A percentile compares a stretch with the other conserved stretches of the same genome.
phyloP scores from a whole-genome alignment of 805 yeast genomes.

The Yarrowia porcina region DNA sequence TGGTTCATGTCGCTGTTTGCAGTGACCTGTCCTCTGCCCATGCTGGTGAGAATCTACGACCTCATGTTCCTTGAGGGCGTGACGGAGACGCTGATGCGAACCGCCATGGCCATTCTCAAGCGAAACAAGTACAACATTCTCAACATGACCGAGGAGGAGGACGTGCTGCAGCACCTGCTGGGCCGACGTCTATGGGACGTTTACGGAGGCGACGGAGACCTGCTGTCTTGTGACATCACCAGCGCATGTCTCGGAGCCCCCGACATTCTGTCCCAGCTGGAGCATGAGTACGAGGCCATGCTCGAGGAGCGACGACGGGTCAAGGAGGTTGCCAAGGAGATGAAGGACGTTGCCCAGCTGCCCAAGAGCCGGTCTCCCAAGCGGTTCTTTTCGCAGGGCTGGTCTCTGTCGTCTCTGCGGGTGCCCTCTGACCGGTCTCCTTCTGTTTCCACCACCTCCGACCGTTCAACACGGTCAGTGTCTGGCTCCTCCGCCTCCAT shows the following conservation, averaged over 20 bases:
- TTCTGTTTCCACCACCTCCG: neutral
- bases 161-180: slow-evolving; percentile 42
- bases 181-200: slow-evolving; percentile 45
- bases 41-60: slow-evolving; percentile 51
- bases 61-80: slow-evolving; percentile 51
- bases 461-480: slow-evolving; percentile 23
- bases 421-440: slow-evolving; percentile 2
- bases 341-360: neutral
- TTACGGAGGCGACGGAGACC: slow-evolving; percentile 41
- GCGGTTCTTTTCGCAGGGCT: slow-evolving; percentile 24
- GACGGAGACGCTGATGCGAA: slow-evolving; percentile 54
- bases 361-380: neutral
- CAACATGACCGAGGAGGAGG: slow-evolving; percentile 42
- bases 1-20: slow-evolving; percentile 65
- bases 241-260: neutral
- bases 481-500: slow-evolving; percentile 11
- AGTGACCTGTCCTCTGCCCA: slow-evolving; percentile 56
- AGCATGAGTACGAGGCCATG: slow-evolving; percentile 7
- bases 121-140: slow-evolving; percentile 45
- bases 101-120: slow-evolving; percentile 51
- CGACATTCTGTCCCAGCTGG: neutral
- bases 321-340: neutral
- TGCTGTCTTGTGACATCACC: slow-evolving; percentile 38
- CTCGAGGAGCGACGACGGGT: slow-evolving; percentile 18
- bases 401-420: slow-evolving; percentile 19